Percentiles rank a stretch among this genome's conserved stretches.
Conservation (phyloP, 2,329 filamentous ascomycete species). For the Cryphonectria parasitica region DNA sequence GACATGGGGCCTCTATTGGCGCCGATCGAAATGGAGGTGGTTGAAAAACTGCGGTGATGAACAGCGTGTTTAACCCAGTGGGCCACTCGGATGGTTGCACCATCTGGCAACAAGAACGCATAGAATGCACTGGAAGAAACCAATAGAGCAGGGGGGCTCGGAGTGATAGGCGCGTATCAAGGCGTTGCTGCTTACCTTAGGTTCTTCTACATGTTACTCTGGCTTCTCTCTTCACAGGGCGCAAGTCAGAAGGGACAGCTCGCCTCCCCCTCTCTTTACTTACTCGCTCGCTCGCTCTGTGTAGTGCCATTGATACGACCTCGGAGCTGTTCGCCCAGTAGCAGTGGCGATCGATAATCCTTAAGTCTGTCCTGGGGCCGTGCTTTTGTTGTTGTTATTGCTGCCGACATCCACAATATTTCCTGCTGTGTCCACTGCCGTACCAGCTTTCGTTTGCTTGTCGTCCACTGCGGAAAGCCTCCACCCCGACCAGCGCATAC, state of each 20-base stretch:
- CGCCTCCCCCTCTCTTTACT: not conserved
- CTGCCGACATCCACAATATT: not conserved
- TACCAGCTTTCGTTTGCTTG: not conserved
- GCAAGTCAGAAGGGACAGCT: not conserved
- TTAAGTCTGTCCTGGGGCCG: not conserved
- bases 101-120: slow-evolving; percentile 17
- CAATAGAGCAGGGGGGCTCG: slow-evolving; percentile 21
- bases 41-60: slow-evolving; percentile 28
- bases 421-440: slow-evolving; percentile 4
- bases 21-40: slow-evolving; percentile 27
- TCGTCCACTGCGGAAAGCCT: not conserved
- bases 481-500: not conserved
- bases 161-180: slow-evolving; percentile 12
- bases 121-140: slow-evolving; percentile 26
- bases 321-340: not conserved
- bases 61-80: slow-evolving; percentile 24
- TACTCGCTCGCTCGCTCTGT: not conserved
- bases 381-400: not conserved
- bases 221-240: not conserved
- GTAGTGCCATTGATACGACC: not conserved
- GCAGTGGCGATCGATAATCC: not conserved
- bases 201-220: not conserved
- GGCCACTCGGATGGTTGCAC: slow-evolving; percentile 24
- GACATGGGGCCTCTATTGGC: slow-evolving; percentile 23
- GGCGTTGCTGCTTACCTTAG: not conserved